Percentiles rank a stretch among this genome's conserved stretches.
phyloP scores from a whole-genome alignment of 2,329 filamentous ascomycete species.

The Aspergillus japonicus region DNA sequence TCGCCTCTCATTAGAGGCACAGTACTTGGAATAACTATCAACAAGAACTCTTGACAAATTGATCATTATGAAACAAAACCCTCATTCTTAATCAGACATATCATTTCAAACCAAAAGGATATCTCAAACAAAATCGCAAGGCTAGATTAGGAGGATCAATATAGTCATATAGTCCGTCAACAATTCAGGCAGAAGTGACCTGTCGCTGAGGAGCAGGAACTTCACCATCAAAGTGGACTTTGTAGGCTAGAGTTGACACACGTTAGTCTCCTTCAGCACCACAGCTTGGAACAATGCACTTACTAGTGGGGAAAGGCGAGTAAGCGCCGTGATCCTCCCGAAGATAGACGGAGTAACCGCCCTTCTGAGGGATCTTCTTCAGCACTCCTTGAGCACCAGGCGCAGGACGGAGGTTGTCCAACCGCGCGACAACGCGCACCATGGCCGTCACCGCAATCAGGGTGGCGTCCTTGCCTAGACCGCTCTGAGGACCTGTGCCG shows the following conservation, averaged over 20 bases:
- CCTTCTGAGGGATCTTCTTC: conserved; percentile 61
- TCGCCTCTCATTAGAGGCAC: no score
- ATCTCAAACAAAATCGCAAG: neutral
- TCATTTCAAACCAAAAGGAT: neutral
- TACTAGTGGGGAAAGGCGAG: conserved; percentile 52
- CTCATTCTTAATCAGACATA: no score
- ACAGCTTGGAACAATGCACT: conserved; percentile 12
- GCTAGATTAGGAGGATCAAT: neutral
- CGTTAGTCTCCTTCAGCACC: conserved; percentile 13
- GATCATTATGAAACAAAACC: no score
- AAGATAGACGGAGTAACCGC: conserved; percentile 62
- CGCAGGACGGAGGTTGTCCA: conserved; percentile 60
- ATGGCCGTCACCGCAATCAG: conserved; percentile 65
- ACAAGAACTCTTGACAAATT: no score
- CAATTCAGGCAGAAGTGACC: neutral
- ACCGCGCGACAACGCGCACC: conserved; percentile 63
- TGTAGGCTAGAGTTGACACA: conserved; percentile 36
- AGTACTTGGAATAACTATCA: no score
- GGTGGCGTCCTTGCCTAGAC: conserved; percentile 61
- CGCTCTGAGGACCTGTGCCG: conserved; percentile 61
- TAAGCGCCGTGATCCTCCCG: conserved; percentile 63
- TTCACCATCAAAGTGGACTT: conserved; percentile 46
- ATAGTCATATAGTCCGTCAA: neutral
- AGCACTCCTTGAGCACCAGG: conserved; percentile 65
- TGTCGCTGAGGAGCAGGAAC: conserved; percentile 25